A percentile compares a stretch with the other conserved stretches of the same genome.
Conservation (phyloP, 768 basidiomycete species). For the Coprinopsis cinerea region DNA sequence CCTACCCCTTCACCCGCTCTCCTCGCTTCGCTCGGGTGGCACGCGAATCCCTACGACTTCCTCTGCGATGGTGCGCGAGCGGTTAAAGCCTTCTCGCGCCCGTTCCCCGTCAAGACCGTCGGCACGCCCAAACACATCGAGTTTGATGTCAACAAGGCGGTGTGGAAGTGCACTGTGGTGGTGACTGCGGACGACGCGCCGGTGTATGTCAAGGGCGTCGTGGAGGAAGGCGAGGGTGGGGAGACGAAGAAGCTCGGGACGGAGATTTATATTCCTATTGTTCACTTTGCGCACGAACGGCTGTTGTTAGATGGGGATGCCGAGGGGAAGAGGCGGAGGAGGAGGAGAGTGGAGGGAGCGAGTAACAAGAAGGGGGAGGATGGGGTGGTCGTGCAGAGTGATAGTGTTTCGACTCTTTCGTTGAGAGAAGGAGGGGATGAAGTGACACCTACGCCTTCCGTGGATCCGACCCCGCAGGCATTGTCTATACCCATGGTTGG, state of each 20-base stretch:
- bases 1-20: slow-evolving; percentile 3
- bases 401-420: background rate
- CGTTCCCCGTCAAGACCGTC: slow-evolving; percentile 72
- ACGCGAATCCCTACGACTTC: slow-evolving; percentile 52
- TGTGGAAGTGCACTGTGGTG: slow-evolving; percentile 62
- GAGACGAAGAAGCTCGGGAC: slow-evolving; percentile 51
- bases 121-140: slow-evolving; percentile 60
- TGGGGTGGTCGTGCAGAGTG: background rate
- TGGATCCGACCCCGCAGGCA: slow-evolving; percentile 1
- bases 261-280: slow-evolving; percentile 86
- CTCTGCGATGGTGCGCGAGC: slow-evolving; percentile 85
- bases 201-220: slow-evolving; percentile 34
- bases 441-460: no score
- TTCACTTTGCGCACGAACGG: slow-evolving; percentile 74
- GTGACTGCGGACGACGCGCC: slow-evolving; percentile 56
- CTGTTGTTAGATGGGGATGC: slow-evolving; percentile 20
- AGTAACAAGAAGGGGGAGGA: background rate
- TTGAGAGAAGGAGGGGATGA: background rate
- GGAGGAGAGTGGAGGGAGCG: slow-evolving; percentile 1
- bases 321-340: slow-evolving; percentile 2
- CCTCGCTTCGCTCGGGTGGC: slow-evolving; percentile 2
- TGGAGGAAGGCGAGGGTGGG: slow-evolving; percentile 23
- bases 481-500: slow-evolving; percentile 10
- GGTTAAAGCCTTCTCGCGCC: slow-evolving; percentile 76
- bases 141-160: slow-evolving; percentile 70